A percentile compares a stretch with the other conserved stretches of the same genome.
phyloP scores from a whole-genome alignment of 345 rosid species.

The Eutrema japonicum region DNA sequence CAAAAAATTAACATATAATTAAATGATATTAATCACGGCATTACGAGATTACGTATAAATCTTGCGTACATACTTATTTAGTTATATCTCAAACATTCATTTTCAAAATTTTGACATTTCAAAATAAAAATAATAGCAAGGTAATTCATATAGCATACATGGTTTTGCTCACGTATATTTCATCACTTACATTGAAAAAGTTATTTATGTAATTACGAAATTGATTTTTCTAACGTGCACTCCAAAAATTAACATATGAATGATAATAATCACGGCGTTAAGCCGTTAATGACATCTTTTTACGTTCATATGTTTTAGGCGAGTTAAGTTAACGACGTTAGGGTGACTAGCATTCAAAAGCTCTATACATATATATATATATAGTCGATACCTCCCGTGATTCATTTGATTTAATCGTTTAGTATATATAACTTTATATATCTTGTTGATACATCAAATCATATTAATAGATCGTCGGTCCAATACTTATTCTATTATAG shows the following conservation, averaged over 20 bases:
- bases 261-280: not conserved
- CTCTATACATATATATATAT: not conserved
- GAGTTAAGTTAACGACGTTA: constrained; percentile 19
- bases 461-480: constrained; percentile 32
- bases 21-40: not conserved
- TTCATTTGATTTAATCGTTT: constrained; percentile 7
- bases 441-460: constrained; percentile 44
- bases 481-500: constrained; percentile 32
- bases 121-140: not conserved
- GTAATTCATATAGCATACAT: not conserved
- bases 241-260: not conserved
- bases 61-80: too few relatives aligned
- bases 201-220: not conserved
- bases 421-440: not conserved
- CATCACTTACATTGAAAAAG: not conserved
- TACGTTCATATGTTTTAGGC: not conserved
- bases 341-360: constrained; percentile 27
- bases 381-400: constrained; percentile 31
- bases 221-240: not conserved
- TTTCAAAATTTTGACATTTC: not conserved
- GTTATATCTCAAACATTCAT: too few relatives aligned
- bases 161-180: not conserved
- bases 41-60: not conserved
- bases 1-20: not conserved
- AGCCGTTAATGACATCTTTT: constrained; percentile 7